phyloP scores from a whole-genome alignment of 352 stramenopile species.

The Achlya hypogyna region DNA sequence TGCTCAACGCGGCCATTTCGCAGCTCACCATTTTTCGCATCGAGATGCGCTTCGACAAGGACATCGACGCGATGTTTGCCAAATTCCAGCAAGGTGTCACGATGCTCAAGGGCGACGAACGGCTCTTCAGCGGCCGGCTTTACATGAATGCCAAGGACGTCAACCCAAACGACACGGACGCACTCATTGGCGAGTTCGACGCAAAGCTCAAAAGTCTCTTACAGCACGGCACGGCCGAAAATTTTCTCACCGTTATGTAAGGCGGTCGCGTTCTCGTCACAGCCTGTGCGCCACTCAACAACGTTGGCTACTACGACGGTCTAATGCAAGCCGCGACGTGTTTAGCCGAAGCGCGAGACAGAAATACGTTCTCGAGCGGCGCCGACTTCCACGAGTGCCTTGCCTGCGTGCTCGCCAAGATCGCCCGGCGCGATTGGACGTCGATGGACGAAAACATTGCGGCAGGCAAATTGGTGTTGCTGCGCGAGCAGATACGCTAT shows the following conservation, averaged over 20 bases:
- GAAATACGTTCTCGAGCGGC: slow-evolving; percentile 30
- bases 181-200: slow-evolving; percentile 41
- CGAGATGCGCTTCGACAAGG: slow-evolving; percentile 70
- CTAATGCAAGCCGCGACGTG: slow-evolving; percentile 32
- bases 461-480: not conserved
- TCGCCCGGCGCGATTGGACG: slow-evolving; percentile 70
- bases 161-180: slow-evolving; percentile 48
- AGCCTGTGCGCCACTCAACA: slow-evolving; percentile 59
- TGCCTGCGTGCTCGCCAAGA: slow-evolving; percentile 60
- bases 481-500: not conserved
- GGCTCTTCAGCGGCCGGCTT: slow-evolving; percentile 43
- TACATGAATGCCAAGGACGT: slow-evolving; percentile 71
- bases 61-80: slow-evolving; percentile 55
- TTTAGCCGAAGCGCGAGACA: slow-evolving; percentile 28
- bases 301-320: slow-evolving; percentile 50
- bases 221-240: slow-evolving; percentile 38
- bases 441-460: slow-evolving; percentile 41
- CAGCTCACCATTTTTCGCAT: slow-evolving; percentile 72
- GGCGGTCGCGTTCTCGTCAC: slow-evolving; percentile 44
- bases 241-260: slow-evolving; percentile 63
- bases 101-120: slow-evolving; percentile 47
- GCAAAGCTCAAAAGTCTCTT: slow-evolving; percentile 40
- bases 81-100: slow-evolving; percentile 60
- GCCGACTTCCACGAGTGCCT: slow-evolving; percentile 58
- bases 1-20: slow-evolving; percentile 60